Conservation (phyloP, 305 asterid species). For the Ilex paraguariensis region DNA sequence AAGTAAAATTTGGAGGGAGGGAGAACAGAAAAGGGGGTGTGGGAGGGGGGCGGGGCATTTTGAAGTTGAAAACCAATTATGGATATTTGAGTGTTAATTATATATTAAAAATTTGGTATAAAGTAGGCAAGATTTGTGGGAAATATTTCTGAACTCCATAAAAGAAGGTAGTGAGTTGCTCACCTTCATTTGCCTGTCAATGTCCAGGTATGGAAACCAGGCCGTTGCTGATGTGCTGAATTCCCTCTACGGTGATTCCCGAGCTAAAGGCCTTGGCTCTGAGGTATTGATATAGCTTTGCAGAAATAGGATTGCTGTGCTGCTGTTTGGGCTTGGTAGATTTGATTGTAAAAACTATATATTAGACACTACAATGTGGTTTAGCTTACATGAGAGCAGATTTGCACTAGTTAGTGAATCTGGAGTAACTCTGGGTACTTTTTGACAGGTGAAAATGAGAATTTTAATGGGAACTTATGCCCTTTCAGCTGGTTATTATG, state of each 20-base stretch:
- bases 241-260: constrained; percentile 77
- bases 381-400: constrained; percentile 1
- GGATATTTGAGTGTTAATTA: too few species aligned
- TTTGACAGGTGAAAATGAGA: constrained; percentile 82
- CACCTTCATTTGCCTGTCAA: background rate
- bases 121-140: too few species aligned
- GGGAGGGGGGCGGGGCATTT: too few species aligned
- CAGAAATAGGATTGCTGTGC: background rate
- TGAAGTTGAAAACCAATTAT: too few species aligned
- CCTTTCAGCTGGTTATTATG: constrained; percentile 96
- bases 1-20: too few species aligned
- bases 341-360: background rate
- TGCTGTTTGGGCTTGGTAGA: background rate
- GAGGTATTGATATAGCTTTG: constrained; percentile 48
- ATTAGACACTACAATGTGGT: background rate
- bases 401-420: constrained; percentile 7
- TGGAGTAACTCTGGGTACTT: background rate
- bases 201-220: constrained; percentile 79
- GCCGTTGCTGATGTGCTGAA: constrained; percentile 60
- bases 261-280: constrained; percentile 88
- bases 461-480: constrained; percentile 97
- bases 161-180: background rate
- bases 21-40: too few species aligned
- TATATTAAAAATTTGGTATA: too few species aligned
- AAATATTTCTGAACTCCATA: too few species aligned